A percentile compares a stretch with the other conserved stretches of the same genome.
Conservation (phyloP, 768 basidiomycete genomes). For the Tricholoma terreum region DNA sequence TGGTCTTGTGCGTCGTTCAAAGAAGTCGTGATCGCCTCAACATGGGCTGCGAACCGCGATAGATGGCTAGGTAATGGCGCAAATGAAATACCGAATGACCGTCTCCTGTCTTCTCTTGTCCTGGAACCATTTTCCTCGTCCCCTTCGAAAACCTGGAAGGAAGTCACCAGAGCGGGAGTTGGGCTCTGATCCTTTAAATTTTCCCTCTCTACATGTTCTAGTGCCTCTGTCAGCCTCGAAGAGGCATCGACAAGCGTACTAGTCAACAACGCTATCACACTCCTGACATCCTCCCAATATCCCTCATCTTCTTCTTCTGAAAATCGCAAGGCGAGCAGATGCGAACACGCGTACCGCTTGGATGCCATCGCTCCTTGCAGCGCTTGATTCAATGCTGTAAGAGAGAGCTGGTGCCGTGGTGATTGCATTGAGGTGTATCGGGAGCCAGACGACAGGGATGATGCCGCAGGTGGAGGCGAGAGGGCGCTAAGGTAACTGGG, state of each 20-base stretch:
- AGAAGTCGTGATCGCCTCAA: constrained; percentile 65
- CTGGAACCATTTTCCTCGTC: constrained; percentile 5
- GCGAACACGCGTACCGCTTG: constrained; percentile 75
- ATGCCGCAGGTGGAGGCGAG: constrained; percentile 23
- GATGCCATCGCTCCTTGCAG: constrained; percentile 67
- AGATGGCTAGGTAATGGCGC: constrained; percentile 74
- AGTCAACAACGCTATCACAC: constrained; percentile 68
- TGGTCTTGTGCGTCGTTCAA: constrained; percentile 70
- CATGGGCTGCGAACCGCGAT: constrained; percentile 67
- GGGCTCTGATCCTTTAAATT: constrained; percentile 50
- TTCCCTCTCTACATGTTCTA: constrained; percentile 57
- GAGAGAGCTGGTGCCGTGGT: constrained; percentile 63
- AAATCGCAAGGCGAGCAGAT: constrained; percentile 78
- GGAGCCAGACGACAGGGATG: constrained; percentile 45
- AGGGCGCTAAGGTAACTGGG: constrained; percentile 28
- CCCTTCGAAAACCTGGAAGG: constrained; percentile 4
- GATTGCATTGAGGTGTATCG: constrained; percentile 61
- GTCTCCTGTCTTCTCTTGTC: constrained; percentile 1
- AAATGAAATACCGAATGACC: constrained; percentile 41
- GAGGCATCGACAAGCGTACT: constrained; percentile 65
- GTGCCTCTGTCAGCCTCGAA: constrained; percentile 55
- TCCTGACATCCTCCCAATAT: constrained; percentile 85
- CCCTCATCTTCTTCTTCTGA: constrained; percentile 64
- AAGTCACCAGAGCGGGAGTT: constrained; percentile 27
- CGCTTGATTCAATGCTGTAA: constrained; percentile 57